A percentile compares a stretch with the other conserved stretches of the same genome.
Conservation (phyloP, 108 stramenopile genomes). For the Conticribra guillardii region DNA sequence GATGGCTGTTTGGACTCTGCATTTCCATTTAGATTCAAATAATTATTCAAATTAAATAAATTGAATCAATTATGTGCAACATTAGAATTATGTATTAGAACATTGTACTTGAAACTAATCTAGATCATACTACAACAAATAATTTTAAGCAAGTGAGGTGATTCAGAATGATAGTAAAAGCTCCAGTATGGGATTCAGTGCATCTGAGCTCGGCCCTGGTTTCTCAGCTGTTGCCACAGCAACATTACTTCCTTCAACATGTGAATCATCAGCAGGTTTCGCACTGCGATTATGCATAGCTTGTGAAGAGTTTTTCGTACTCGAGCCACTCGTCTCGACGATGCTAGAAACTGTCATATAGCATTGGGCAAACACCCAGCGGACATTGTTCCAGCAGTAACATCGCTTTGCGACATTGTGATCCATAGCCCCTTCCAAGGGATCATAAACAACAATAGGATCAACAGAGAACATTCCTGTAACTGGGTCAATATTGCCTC, state of each 20-base stretch:
- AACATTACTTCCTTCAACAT: neutral
- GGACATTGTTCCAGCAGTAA: slow-evolving; percentile 83
- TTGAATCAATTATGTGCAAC: neutral
- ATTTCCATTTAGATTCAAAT: too few relatives aligned
- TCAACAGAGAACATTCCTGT: slow-evolving; percentile 88
- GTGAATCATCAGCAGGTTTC: slow-evolving; percentile 5
- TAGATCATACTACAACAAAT: slow-evolving; percentile 1
- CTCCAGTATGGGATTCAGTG: slow-evolving; percentile 34
- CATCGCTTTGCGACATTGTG: slow-evolving; percentile 86
- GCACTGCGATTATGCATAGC: neutral
- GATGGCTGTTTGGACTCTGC: too few relatives aligned
- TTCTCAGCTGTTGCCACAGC: slow-evolving; percentile 8
- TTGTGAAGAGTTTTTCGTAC: slow-evolving; percentile 15
- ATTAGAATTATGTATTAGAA: neutral
- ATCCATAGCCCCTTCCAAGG: slow-evolving; percentile 77
- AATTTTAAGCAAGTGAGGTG: neutral
- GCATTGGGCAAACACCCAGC: slow-evolving; percentile 86
- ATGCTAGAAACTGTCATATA: slow-evolving; percentile 82
- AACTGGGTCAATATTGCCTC: slow-evolving; percentile 75
- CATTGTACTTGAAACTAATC: slow-evolving; percentile 8
- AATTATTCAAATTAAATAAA: too few relatives aligned
- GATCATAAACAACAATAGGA: slow-evolving; percentile 88
- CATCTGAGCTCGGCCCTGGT: slow-evolving; percentile 3
- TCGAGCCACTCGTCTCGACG: slow-evolving; percentile 62
- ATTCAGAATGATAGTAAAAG: slow-evolving; percentile 45